Base-by-base conservation (phyloP, 257 asterid genomes). In the Verbascum thapsus region DNA sequence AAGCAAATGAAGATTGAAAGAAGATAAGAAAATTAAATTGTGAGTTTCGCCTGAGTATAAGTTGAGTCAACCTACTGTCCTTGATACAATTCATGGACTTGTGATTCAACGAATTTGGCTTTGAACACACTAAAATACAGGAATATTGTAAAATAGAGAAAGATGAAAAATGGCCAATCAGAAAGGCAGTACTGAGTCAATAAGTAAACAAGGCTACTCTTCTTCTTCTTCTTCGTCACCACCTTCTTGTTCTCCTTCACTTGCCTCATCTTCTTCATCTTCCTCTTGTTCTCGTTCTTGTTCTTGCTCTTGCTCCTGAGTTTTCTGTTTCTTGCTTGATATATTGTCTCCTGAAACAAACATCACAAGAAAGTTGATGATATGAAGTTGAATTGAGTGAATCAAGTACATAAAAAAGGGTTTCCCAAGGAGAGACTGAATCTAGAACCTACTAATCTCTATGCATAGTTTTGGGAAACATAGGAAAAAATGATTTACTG, bases 251-350 rank as follows among this genome's bases (percentile, higher is more conserved):
- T 71, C 74, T 0, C 55, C 76, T 2, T 74, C 53, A 0, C 50
- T 61, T 6, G 63, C 71, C 0, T 67, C 76, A 0, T 65, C 69
- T 0, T 64, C 69, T 0, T 62, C 73, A 0, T 64, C 56, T 18
- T 50, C 66, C 0, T 51, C 78, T 2, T 75, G 64, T 7, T 67
- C 64, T 1, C 71, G 71, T 37, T 63, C 61, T 0, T 15, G 11
- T 8, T 62, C 49, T 38, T 64, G 41, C 13, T 32, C 72, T 61
- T 57, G 64, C 30, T 61, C 51, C 0, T 37, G 7, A 32, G 66
- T 61, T 65, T 64, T 65, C 68, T 72, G 42, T 37, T 63, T 64
- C 60, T 67, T 64, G 50, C 23, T 76, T 34, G 81, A 50, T n/a
- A 6, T 42, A 17, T 26, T 15, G 11, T 68, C 61, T 61, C 81